phyloP scores from a whole-genome alignment of 305 asterid species.

The Plantago lanceolata region DNA sequence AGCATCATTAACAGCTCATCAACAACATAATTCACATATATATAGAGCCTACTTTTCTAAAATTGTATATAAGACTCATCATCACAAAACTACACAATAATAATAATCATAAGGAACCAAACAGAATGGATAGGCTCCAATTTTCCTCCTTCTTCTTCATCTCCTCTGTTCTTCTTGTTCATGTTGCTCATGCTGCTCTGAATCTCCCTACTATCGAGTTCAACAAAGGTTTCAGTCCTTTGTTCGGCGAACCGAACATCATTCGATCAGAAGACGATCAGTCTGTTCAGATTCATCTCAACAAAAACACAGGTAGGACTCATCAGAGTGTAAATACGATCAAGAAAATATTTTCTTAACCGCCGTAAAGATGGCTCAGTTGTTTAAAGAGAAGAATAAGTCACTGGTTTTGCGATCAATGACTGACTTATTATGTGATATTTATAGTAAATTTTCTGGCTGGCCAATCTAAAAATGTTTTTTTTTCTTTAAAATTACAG shows the following conservation, averaged over 20 bases:
- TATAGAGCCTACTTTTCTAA: not conserved
- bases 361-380: not conserved
- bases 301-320: constrained; percentile 58
- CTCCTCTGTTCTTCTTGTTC: constrained; percentile 28
- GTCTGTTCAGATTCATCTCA: constrained; percentile 62
- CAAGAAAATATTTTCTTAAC: too few relatives aligned
- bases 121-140: constrained; percentile 38
- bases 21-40: not conserved
- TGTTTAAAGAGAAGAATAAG: not conserved
- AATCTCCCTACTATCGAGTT: constrained; percentile 49
- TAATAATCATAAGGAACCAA: not conserved
- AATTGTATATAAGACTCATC: constrained; percentile 15
- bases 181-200: constrained; percentile 27
- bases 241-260: constrained; percentile 68
- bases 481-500: constrained; percentile 29
- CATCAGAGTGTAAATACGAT: not conserved
- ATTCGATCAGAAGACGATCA: constrained; percentile 43
- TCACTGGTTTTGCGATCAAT: not conserved
- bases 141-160: constrained; percentile 13
- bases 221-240: constrained; percentile 49
- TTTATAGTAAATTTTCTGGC: too few relatives aligned
- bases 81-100: constrained; percentile 22
- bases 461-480: too few relatives aligned
- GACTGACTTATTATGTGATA: too few relatives aligned
- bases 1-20: constrained; percentile 27